Percentiles rank a stretch among this genome's conserved stretches.
These are phyloP conservation scores for Aspergillus chevalieri DNA, from an alignment of 2,329 filamentous ascomycete genomes.

Conservation along the genomic window DNA sequence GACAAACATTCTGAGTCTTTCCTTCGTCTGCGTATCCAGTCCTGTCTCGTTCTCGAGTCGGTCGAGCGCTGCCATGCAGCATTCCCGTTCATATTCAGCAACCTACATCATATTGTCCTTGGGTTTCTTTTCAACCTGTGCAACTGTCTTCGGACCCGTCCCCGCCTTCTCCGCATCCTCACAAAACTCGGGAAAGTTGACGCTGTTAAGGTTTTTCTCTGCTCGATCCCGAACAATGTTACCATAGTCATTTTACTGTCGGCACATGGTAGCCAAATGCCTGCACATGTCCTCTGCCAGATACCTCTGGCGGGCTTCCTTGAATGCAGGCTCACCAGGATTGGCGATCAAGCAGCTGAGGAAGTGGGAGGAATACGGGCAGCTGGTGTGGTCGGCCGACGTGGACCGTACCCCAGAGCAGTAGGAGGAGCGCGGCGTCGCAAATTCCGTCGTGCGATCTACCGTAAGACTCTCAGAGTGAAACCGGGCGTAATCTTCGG, in stretches of 20 bases:
- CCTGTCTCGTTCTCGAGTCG: not conserved
- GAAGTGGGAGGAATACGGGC: conserved; percentile 18
- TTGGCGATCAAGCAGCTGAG: conserved; percentile 13
- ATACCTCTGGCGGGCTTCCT: conserved; percentile 8
- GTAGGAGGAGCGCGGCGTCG: not conserved
- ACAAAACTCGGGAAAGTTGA: conserved; percentile 3
- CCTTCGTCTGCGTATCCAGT: not conserved
- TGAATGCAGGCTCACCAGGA: conserved; percentile 2
- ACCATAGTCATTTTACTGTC: conserved; percentile 24
- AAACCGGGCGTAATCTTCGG: conserved; percentile 7
- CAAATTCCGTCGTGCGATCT: not conserved
- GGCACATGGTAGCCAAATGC: conserved; percentile 20
- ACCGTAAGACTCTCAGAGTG: not conserved
- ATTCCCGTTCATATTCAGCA: conserved; percentile 2
- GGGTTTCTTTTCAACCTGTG: not conserved
- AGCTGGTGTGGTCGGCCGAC: conserved; percentile 14
- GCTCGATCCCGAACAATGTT: conserved; percentile 16
- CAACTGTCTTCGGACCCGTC: not conserved
- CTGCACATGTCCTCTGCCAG: conserved; percentile 9
- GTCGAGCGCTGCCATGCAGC: not conserved
- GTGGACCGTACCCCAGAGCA: conserved; percentile 16
- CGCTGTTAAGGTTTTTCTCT: conserved; percentile 1
- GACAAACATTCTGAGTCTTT: not conserved
- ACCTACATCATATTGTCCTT: not conserved
- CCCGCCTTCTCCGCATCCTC: not conserved